phyloP scores from a whole-genome alignment of 2,329 filamentous ascomycete genomes.

The Aureobasidium sp. region DNA sequence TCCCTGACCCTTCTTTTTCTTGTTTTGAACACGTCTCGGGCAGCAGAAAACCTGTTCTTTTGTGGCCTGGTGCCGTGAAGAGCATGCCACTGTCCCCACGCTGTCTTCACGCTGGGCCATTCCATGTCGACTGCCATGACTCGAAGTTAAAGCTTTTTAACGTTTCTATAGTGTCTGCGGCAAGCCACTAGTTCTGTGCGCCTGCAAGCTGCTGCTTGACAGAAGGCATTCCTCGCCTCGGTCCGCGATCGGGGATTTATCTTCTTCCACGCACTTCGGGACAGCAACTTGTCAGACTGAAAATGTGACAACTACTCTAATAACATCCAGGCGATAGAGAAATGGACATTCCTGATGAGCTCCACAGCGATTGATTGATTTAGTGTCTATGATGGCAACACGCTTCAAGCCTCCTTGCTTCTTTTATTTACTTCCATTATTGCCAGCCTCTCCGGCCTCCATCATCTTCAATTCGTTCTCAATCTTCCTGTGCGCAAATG shows the following conservation, averaged over 20 bases:
- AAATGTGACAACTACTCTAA: no score
- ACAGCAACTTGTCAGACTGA: no score
- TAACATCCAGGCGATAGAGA: no score
- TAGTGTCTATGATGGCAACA: no score
- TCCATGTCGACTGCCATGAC: conserved; percentile 1
- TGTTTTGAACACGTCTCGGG: background rate
- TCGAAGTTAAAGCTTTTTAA: conserved; percentile 8
- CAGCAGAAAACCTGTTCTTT: background rate
- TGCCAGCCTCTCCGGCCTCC: conserved; percentile 30
- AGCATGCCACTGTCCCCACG: no score
- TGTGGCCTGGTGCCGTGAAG: background rate
- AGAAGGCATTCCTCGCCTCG: background rate
- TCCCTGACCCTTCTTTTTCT: background rate
- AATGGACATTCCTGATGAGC: no score
- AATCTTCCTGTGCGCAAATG: conserved; percentile 44
- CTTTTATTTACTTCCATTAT: background rate
- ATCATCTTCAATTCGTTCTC: conserved; percentile 40
- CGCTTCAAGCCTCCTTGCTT: background rate
- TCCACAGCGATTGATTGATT: no score
- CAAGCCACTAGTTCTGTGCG: conserved; percentile 6
- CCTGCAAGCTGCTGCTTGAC: background rate
- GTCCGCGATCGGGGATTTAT: background rate
- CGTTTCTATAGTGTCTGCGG: conserved; percentile 7
- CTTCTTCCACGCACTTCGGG: no score
- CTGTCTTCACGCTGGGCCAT: background rate